phyloP scores from a whole-genome alignment of 495 filamentous ascomycete species.

The Talaromyces proteolyticus region DNA sequence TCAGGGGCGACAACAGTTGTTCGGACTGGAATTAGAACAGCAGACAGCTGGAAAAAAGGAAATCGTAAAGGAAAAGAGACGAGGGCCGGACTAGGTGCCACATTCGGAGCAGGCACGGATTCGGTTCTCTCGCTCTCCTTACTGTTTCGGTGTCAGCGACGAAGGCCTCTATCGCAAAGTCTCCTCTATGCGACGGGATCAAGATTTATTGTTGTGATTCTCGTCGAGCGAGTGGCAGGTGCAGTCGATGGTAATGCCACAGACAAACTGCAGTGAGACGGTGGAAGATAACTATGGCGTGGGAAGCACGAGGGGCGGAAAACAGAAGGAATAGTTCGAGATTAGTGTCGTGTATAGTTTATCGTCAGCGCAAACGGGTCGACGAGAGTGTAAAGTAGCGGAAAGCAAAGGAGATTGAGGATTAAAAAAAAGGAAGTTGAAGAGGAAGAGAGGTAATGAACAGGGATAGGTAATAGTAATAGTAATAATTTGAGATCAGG shows the following conservation, averaged over 20 bases:
- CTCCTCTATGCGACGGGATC: too few species aligned
- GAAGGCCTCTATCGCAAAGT: too few species aligned
- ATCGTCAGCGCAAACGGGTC: not conserved
- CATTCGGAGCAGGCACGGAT: constrained; percentile 9
- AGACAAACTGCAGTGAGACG: not conserved
- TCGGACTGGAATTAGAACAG: constrained; percentile 1
- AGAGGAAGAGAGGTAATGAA: constrained; percentile 6
- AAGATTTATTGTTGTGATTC: too few species aligned
- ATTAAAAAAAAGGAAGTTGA: too few species aligned
- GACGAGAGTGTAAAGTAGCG: not conserved
- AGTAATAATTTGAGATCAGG: not conserved
- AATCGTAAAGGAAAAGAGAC: not conserved
- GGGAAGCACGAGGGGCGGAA: constrained; percentile 7
- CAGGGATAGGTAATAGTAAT: constrained; percentile 5
- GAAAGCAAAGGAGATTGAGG: not conserved
- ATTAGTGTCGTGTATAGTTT: not conserved
- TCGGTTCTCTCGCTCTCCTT: too few species aligned
- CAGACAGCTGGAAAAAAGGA: not conserved
- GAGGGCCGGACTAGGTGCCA: not conserved
- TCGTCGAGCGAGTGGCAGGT: too few species aligned
- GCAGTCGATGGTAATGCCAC: too few species aligned
- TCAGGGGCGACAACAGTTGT: constrained; percentile 10
- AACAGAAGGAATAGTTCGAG: too few species aligned
- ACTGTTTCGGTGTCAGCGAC: too few species aligned
- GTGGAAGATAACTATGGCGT: not conserved